Evolutionary conservation across 2,329 filamentous ascomycete genomes (phyloP).

Genomic region (Colletotrichum lentis): DNA sequence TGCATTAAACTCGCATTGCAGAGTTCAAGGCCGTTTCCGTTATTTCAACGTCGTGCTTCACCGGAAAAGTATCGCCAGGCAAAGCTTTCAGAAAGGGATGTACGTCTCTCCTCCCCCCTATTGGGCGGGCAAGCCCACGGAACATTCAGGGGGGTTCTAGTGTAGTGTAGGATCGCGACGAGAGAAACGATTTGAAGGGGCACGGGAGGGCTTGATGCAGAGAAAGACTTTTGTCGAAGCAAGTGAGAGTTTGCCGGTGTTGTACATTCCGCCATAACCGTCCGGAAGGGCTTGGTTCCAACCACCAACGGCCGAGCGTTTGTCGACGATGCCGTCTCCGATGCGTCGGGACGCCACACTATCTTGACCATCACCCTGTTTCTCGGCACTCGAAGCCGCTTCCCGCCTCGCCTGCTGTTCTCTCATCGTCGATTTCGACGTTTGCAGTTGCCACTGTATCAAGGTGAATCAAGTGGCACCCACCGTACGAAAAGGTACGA

Average conservation of each 20-base stretch:
- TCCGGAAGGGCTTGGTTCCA: slow-evolving; percentile 9
- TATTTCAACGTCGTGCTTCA: slow-evolving; percentile 20
- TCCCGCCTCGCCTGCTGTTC: neutral
- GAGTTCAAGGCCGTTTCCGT: neutral
- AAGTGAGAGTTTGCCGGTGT: neutral
- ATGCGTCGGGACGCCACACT: neutral
- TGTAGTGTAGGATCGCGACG: neutral
- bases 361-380: neutral
- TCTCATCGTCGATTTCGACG: neutral
- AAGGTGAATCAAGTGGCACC: neutral
- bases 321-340: neutral
- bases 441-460: neutral
- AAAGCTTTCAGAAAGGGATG: slow-evolving; percentile 1
- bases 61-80: neutral
- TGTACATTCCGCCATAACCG: slow-evolving; percentile 15
- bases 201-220: no score
- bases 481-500: neutral
- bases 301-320: slow-evolving; percentile 18
- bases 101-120: neutral
- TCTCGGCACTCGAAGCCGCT: neutral
- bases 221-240: neutral
- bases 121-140: neutral
- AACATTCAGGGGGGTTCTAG: slow-evolving; percentile 17
- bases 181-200: neutral
- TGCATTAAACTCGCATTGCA: slow-evolving; percentile 19